Evolutionary conservation across 2,329 filamentous ascomycete species (phyloP).

Genomic region (Stagonosporopsis rhizophila): DNA sequence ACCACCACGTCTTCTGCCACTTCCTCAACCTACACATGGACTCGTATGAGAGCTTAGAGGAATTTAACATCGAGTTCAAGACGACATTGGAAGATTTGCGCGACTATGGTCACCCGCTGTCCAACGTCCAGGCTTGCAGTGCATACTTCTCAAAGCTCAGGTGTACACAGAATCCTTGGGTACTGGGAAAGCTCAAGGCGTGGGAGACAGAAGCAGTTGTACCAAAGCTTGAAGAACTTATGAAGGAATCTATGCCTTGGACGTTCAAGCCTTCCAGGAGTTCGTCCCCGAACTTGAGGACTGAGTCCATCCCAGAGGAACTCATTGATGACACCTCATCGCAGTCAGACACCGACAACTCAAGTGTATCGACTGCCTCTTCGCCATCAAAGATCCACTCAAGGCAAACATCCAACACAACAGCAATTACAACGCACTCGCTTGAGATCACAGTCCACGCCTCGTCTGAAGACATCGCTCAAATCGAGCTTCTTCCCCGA

Average conservation of each 20-base stretch:
- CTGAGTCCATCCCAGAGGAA: constrained; percentile 35
- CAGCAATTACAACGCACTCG: constrained; percentile 24
- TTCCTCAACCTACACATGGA: constrained; percentile 49
- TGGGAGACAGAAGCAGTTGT: constrained; percentile 36
- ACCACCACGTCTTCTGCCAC: constrained; percentile 48
- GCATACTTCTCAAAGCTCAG: constrained; percentile 49
- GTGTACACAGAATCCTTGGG: constrained; percentile 49
- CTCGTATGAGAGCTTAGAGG: constrained; percentile 39
- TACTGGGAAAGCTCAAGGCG: constrained; percentile 41
- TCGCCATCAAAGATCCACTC: constrained; percentile 24
- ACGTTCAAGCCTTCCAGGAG: constrained; percentile 38
- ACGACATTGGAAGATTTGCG: constrained; percentile 43
- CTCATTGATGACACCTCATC: constrained; percentile 24
- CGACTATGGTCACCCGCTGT: constrained; percentile 44
- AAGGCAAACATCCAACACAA: constrained; percentile 31
- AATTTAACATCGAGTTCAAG: constrained; percentile 46
- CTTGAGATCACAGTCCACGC: constrained; percentile 43
- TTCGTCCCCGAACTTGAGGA: constrained; percentile 22
- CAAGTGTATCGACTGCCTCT: constrained; percentile 18
- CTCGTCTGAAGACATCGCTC: constrained; percentile 34
- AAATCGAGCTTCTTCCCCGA: constrained; percentile 18
- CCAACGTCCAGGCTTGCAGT: constrained; percentile 46
- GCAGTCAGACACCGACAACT: constrained; percentile 31
- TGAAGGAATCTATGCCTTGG: constrained; percentile 44
- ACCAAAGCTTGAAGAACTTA: constrained; percentile 35